These are phyloP conservation scores for Boechera divaricarpa DNA, from an alignment of 345 rosid species.

Conservation along the genomic window DNA sequence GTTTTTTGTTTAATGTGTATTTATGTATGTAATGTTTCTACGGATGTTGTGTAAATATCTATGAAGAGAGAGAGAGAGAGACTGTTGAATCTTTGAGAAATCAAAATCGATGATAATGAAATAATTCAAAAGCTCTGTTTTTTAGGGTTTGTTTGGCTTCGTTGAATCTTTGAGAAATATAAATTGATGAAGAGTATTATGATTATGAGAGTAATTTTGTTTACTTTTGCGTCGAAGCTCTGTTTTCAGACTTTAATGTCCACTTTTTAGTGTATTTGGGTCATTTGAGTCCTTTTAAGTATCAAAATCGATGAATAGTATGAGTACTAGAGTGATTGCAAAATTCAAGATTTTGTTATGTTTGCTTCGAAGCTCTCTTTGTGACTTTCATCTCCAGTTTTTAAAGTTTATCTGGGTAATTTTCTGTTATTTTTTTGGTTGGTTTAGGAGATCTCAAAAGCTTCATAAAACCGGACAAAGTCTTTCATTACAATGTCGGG, in stretches of 20 bases:
- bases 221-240: neutral
- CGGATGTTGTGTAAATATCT: conserved; percentile 39
- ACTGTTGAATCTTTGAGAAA: conserved; percentile 19
- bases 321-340: neutral
- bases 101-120: conserved; percentile 3
- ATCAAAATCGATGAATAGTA: too few relatives aligned
- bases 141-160: neutral
- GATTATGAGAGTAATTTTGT: neutral
- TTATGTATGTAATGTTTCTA: conserved; percentile 25
- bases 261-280: neutral
- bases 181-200: neutral
- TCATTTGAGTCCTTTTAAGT: too few relatives aligned
- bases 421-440: too few relatives aligned
- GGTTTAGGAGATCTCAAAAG: conserved; percentile 1
- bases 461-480: neutral
- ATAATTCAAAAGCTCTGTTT: neutral
- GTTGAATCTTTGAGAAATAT: conserved; percentile 3
- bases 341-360: neutral
- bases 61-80: conserved; percentile 13
- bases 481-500: neutral
- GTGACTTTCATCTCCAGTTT: too few relatives aligned
- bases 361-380: neutral
- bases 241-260: neutral
- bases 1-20: neutral
- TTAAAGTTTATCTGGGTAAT: too few relatives aligned